These are phyloP conservation scores for Eucalyptus polyanthemos DNA, from an alignment of 345 rosid species.

Conservation along the genomic window DNA sequence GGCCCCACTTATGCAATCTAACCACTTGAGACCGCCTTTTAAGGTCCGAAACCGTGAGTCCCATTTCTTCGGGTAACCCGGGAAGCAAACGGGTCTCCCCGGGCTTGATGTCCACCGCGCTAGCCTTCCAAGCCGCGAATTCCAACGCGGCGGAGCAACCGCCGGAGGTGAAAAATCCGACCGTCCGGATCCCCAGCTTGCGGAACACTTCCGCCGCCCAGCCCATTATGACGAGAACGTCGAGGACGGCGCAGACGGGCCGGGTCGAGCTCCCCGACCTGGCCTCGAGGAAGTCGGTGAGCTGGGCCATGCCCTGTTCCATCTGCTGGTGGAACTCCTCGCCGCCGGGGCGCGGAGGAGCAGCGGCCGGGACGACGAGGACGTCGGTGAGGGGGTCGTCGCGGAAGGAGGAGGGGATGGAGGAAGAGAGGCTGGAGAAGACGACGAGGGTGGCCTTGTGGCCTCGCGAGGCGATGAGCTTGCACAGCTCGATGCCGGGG, in stretches of 20 bases:
- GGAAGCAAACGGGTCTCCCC: slow-evolving; percentile 20
- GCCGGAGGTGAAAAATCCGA: slow-evolving; percentile 27
- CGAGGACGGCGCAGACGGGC: slow-evolving; percentile 25
- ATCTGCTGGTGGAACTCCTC: neutral
- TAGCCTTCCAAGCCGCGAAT: slow-evolving; percentile 22
- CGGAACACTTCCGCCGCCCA: slow-evolving; percentile 9
- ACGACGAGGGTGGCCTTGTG: slow-evolving; percentile 1
- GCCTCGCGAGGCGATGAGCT: neutral
- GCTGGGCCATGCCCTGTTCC: neutral
- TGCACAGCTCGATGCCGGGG: slow-evolving; percentile 21
- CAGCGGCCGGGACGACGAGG: neutral
- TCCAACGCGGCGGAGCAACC: slow-evolving; percentile 32
- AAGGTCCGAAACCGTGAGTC: slow-evolving; percentile 18
- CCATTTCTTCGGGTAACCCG: slow-evolving; percentile 30
- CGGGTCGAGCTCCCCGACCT: neutral
- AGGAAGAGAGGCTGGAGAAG: slow-evolving; percentile 6
- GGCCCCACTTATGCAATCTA: neutral
- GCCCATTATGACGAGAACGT: slow-evolving; percentile 13
- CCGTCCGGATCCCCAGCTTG: slow-evolving; percentile 10
- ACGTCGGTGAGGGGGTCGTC: neutral
- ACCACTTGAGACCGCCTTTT: neutral
- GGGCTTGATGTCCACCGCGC: slow-evolving; percentile 7
- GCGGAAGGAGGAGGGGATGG: slow-evolving; percentile 6
- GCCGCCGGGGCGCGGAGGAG: neutral
- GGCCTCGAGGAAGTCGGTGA: neutral